Evolutionary conservation across 129 eudicot genomes (phyloP).

Genomic region (Oenanthe sinensis): DNA sequence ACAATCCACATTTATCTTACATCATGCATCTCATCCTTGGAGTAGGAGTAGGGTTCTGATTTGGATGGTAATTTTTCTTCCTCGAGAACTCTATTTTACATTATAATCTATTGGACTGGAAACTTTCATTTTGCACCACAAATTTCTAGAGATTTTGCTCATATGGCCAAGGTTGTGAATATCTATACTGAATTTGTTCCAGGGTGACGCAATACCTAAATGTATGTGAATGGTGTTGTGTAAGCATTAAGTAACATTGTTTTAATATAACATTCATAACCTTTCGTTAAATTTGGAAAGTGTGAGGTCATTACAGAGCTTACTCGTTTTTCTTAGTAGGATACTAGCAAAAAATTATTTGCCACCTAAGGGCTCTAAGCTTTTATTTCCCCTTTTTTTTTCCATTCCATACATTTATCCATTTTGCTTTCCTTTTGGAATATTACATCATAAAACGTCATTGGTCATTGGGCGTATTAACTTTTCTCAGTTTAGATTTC

Average conservation of each 20-base stretch:
- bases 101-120: not conserved
- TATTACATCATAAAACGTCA: not conserved
- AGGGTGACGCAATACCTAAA: not conserved
- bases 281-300: not conserved
- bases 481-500: not conserved
- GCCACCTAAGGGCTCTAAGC: not conserved
- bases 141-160: not conserved
- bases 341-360: not conserved
- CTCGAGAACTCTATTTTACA: not conserved
- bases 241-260: not conserved
- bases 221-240: not conserved
- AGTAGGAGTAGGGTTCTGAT: slow-evolving; percentile 79
- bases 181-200: not conserved
- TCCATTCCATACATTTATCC: not conserved
- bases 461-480: not conserved
- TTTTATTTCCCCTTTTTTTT: not conserved
- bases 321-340: not conserved
- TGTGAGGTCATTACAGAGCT: not conserved
- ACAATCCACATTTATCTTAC: slow-evolving; percentile 76
- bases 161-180: not conserved
- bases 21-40: slow-evolving; percentile 99
- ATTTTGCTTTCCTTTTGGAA: not conserved
- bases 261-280: not conserved
- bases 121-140: not conserved
- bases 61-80: slow-evolving; percentile 67